Conservation (phyloP, 2,329 filamentous ascomycete genomes). For the Xenoacremonium recifei region DNA sequence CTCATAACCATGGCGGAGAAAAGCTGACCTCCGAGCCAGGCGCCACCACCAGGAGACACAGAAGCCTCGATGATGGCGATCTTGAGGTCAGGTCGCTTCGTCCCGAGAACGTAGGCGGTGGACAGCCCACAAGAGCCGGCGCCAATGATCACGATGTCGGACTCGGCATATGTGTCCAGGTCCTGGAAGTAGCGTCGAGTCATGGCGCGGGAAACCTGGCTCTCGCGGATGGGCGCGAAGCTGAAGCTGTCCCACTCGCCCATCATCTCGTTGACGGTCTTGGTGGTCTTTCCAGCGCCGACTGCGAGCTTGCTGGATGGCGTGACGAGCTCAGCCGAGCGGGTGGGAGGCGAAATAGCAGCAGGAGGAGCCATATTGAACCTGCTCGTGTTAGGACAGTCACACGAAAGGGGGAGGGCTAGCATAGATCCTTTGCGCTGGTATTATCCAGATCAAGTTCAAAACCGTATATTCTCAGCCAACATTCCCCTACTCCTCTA, state of each 20-base stretch:
- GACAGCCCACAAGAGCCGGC: conserved; percentile 86
- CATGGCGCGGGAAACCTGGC: conserved; percentile 90
- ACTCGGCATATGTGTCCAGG: conserved; percentile 85
- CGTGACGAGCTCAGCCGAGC: conserved; percentile 44
- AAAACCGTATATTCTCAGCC: conserved; percentile 86
- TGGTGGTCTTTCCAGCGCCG: conserved; percentile 24
- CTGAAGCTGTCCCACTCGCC: conserved; percentile 79
- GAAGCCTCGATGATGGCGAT: conserved; percentile 89
- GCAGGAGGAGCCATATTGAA: conserved; percentile 76
- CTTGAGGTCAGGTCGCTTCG: conserved; percentile 82
- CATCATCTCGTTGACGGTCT: conserved; percentile 46
- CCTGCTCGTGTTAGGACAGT: conserved; percentile 30
- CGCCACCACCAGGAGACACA: conserved; percentile 83
- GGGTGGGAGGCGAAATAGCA: conserved; percentile 59
- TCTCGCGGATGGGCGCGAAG: conserved; percentile 87
- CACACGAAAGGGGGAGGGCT: conserved; percentile 38
- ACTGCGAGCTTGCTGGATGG: conserved; percentile 42
- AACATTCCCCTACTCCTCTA: conserved; percentile 21
- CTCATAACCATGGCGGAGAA: conserved; percentile 96
- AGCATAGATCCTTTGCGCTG: conserved; percentile 99
- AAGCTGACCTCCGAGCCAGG: conserved; percentile 91
- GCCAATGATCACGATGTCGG: conserved; percentile 90
- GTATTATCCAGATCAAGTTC: conserved; percentile 99
- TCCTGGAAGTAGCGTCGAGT: conserved; percentile 90
- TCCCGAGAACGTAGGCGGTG: conserved; percentile 80